Evolutionary conservation across 306 rosid species (phyloP), one percentile per base, ranked within the genome.

Genomic region (Gillenia trifoliata): DNA sequence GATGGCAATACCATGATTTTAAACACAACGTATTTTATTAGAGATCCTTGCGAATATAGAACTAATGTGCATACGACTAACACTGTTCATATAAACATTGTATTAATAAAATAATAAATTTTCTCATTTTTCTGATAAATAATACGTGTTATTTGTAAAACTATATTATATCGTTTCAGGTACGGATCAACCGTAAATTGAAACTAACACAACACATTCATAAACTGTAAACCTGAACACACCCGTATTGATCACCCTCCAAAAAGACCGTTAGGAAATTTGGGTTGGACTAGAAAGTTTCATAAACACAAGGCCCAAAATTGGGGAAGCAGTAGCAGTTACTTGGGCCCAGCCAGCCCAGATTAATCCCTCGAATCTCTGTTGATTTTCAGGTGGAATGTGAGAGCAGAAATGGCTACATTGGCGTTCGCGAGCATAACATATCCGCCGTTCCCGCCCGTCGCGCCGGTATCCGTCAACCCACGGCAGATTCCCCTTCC

Each of bases 391-490:
- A 43, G 75, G 34, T 13, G 52, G 65, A 25, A 49, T 38, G 75
- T 41, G 28, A 70, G 50, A 23, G 79, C 25, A 66, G 61, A 33
- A 33, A 89, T 91, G 96, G 91, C 91, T 38, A 77, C 82, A 74
- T 74, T 82, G 66, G 76, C 85, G 43, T 77, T 83, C 61, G 73
- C 80, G 59, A 76, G 82, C 79, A 55, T 80, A 4, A 78, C 88
- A 10, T 75, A 91, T 74, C 86, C 85, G 11, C 77, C 69, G 26
- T 75, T 83, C 71, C 76, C 67, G 61, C 29, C n/a, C 70, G 60
- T 34, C 38, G 33, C 79, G 38, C 5, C 49, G 77, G 30, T 64
- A 77, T 41, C 84, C 72, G n/a, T 66, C 54, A 16, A 69, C 60
- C 55, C 85, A 30, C 31, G 59, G 50, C 23, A 72, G 77, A 52